Conservation (phyloP, 2,329 filamentous ascomycete species). For the Ophiocordyceps unilateralis region DNA sequence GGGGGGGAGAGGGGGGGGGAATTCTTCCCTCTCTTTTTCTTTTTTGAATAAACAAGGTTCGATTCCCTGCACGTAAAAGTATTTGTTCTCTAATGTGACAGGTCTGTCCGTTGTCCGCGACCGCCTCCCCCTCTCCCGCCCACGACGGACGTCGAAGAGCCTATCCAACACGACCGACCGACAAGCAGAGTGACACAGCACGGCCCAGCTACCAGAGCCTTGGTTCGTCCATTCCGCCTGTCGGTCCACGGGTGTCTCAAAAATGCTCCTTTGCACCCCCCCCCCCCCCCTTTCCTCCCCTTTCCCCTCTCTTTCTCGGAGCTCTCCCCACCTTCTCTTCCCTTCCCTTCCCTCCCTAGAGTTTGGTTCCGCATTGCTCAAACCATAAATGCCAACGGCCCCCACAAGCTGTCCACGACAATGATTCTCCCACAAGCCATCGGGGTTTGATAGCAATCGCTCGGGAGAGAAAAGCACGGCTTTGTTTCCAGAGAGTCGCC, state of each 20-base stretch:
- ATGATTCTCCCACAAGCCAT: background rate
- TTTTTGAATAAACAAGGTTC: too few relatives aligned
- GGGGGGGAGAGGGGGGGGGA: too few relatives aligned
- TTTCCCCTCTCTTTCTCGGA: background rate
- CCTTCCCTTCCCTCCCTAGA: slow-evolving; percentile 1
- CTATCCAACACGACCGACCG: slow-evolving; percentile 1
- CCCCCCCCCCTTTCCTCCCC: background rate
- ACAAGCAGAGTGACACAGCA: slow-evolving; percentile 5
- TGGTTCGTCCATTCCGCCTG: slow-evolving; percentile 7
- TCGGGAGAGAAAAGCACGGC: too few relatives aligned
- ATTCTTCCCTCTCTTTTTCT: background rate
- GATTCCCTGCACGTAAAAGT: too few relatives aligned
- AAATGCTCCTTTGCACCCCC: background rate
- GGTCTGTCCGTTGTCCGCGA: too few relatives aligned
- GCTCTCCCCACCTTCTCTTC: slow-evolving; percentile 2
- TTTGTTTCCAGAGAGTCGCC: too few relatives aligned
- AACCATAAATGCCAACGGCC: slow-evolving; percentile 17
- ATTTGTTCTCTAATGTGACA: too few relatives aligned
- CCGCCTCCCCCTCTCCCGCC: too few relatives aligned
- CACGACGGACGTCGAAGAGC: too few relatives aligned
- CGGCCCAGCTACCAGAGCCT: slow-evolving; percentile 5
- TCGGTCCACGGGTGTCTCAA: too few relatives aligned
- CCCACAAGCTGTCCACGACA: slow-evolving; percentile 7
- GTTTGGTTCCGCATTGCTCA: slow-evolving; percentile 5
- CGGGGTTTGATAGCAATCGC: too few relatives aligned